Conservation (phyloP, 176 grass and related monocot species). For the Phoenix roebelenii region DNA sequence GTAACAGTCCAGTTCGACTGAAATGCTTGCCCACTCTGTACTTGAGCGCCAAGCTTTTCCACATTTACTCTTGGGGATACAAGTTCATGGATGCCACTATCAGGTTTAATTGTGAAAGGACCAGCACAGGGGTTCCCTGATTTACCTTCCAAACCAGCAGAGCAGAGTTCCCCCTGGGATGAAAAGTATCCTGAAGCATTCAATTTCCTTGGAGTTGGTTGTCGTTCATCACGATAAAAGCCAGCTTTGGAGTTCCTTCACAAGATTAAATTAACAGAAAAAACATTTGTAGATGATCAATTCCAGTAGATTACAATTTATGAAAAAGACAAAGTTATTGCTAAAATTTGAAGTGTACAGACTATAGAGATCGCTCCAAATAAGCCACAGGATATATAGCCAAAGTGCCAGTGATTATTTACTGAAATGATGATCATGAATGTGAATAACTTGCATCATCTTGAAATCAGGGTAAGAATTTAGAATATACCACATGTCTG, state of each 20-base stretch:
- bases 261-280: constrained; percentile 13
- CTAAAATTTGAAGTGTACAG: too few relatives aligned
- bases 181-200: constrained; percentile 21
- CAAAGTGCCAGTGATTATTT: too few relatives aligned
- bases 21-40: constrained; percentile 25
- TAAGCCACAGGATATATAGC: too few relatives aligned
- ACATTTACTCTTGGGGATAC: constrained; percentile 27
- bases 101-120: constrained; percentile 10
- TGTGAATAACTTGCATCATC: too few relatives aligned
- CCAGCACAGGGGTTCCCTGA: constrained; percentile 1
- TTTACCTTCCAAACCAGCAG: constrained; percentile 18
- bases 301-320: neutral
- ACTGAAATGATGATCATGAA: too few relatives aligned
- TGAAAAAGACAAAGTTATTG: too few relatives aligned
- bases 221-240: constrained; percentile 36
- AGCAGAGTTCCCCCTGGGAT: constrained; percentile 11
- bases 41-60: constrained; percentile 14
- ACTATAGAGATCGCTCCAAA: too few relatives aligned
- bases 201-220: constrained; percentile 22
- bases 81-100: constrained; percentile 3
- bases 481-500: too few relatives aligned
- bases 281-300: constrained; percentile 11
- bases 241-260: constrained; percentile 42
- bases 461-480: too few relatives aligned
- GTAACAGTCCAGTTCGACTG: constrained; percentile 26